phyloP scores from a whole-genome alignment of 2,329 filamentous ascomycete genomes.

The Ophiostoma himal-ulmi region DNA sequence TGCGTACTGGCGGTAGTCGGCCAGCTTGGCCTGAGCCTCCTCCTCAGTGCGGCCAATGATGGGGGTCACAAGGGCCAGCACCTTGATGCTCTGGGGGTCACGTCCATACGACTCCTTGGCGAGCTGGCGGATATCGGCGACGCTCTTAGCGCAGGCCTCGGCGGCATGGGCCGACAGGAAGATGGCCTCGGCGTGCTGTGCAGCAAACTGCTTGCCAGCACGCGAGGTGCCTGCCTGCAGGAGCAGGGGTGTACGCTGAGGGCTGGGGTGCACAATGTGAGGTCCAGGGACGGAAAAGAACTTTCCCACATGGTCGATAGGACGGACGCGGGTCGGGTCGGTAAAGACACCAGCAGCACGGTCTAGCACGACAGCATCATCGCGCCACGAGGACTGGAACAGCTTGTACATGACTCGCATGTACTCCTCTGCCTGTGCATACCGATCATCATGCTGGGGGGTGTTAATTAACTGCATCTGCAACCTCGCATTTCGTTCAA shows the following conservation, averaged over 20 bases:
- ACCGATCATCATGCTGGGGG: conserved; percentile 28
- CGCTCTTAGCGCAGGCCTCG: conserved; percentile 19
- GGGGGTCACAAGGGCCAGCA: conserved; percentile 26
- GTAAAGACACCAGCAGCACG: conserved; percentile 17
- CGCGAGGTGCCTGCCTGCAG: conserved; percentile 29
- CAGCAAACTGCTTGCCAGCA: conserved; percentile 27
- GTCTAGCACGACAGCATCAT: conserved; percentile 25
- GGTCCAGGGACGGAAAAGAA: conserved; percentile 21
- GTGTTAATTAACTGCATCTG: neutral
- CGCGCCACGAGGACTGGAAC: conserved; percentile 23
- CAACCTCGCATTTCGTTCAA: neutral
- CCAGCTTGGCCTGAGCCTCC: conserved; percentile 37
- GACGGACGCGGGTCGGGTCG: conserved; percentile 22
- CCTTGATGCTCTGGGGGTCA: conserved; percentile 26
- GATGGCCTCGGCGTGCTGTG: conserved; percentile 29
- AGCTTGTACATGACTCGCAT: conserved; percentile 28
- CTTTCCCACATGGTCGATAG: conserved; percentile 23
- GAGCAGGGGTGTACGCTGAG: conserved; percentile 27
- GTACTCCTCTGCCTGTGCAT: conserved; percentile 28
- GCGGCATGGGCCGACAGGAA: conserved; percentile 27
- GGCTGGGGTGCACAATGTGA: conserved; percentile 30
- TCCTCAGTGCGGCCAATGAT: conserved; percentile 28
- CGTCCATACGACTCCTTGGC: conserved; percentile 23
- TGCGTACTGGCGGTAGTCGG: conserved; percentile 56
- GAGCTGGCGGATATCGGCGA: conserved; percentile 39